Base-by-base conservation (phyloP, 148 eudicot species). In the Rhododendron williamsianum region DNA sequence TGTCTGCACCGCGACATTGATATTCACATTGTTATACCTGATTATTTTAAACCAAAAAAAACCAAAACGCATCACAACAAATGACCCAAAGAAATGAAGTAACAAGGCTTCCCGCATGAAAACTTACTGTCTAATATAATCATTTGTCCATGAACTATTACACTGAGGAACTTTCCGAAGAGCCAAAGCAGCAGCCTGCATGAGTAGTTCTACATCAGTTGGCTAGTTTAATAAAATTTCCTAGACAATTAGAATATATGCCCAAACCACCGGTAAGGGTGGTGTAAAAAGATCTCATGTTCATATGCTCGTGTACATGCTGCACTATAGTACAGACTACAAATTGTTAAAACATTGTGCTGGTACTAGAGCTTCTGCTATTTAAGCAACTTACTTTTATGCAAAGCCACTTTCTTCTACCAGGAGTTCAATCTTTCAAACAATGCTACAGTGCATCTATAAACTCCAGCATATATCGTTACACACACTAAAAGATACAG, bases 111-210 rank as follows among this genome's bases (percentile, higher is more conserved):
- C 30, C 52, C 10, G 10, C 41, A 41, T 11, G 23, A 63, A 67
- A 76, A 89, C 99, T 93, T 88, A 96, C 98, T 96, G 97, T 88
- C 99, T 94, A 82, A 95, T 96, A 86, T 91, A 96, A 78, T 95
- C 93, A 85, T 94, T 88, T 48, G 95, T 95, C 99, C 99, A 97
- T 83, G 99, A 97, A 90, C 99, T 97, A 86, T 96, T 96, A 90
- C 97, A 93, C 72, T 90, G 93, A 87, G 99, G 98, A 88, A 97
- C 98, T 91, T 97, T 97, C 84, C 89, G 89, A 86, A 97, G 95
- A 58, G 99, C 98, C 95, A 97, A 89, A 88, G 99, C 99, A 88
- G 98, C 96, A 91, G 99, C 99, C 99, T 97, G 90, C 86, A 86
- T 33, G 6, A 46, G 82, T 25, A 85, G 30, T 65, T 78, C 36